Evolutionary conservation across 2,329 filamentous ascomycete genomes (phyloP).

Genomic region (Esteya vermicola): DNA sequence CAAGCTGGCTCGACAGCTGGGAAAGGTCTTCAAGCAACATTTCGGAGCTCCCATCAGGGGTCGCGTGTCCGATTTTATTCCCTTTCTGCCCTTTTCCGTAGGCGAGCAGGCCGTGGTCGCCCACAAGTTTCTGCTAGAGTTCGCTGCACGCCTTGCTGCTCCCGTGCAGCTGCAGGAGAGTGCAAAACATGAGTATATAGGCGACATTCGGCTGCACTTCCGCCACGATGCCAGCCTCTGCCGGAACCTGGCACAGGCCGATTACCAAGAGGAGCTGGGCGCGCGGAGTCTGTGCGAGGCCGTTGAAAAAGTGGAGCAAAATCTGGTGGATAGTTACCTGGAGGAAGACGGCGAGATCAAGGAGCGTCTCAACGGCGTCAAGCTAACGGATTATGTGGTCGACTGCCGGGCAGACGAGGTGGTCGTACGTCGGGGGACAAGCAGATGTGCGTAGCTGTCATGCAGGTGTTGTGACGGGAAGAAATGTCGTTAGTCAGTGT

Average conservation of each 20-base stretch:
- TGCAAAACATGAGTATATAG: neutral
- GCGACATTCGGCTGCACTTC: conserved; percentile 2
- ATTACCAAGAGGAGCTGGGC: conserved; percentile 5
- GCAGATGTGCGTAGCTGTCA: no score
- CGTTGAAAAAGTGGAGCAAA: conserved; percentile 1
- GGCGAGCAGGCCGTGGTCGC: conserved; percentile 6
- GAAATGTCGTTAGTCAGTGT: no score
- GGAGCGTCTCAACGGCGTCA: neutral
- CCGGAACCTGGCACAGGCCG: neutral
- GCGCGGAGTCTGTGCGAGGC: conserved; percentile 7
- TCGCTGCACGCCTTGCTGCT: neutral
- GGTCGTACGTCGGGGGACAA: neutral
- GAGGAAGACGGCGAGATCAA: conserved; percentile 1
- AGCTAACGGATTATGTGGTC: conserved; percentile 1
- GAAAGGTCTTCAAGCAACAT: neutral
- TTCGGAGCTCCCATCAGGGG: conserved; percentile 7
- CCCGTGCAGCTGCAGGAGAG: neutral
- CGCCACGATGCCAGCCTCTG: conserved; percentile 5
- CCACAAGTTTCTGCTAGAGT: conserved; percentile 6
- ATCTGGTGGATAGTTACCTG: conserved; percentile 4
- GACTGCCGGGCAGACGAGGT: conserved; percentile 1
- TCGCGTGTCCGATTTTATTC: conserved; percentile 7
- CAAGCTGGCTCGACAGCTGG: neutral
- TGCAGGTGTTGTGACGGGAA: no score
- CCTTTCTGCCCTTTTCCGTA: conserved; percentile 7